Base-by-base conservation (phyloP, 129 eudicot species). In the Helianthus tuberosus region DNA sequence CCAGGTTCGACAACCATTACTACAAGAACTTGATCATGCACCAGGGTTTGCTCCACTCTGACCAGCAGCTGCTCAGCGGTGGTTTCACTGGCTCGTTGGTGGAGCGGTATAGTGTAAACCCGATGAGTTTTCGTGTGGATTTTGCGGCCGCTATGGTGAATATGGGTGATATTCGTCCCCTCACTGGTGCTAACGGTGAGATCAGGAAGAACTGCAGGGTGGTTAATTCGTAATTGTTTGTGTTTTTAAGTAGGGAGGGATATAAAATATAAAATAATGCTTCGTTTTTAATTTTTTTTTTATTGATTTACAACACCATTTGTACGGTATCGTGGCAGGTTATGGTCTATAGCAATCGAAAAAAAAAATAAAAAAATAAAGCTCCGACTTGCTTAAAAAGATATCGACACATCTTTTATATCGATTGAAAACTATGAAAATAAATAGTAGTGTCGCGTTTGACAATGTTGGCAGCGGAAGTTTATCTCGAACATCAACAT, bases 121-220 rank as follows among this genome's bases (percentile, higher is more conserved):
- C 84, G 5, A 11, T 20, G 2, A 72, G 54, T 10, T 84, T 84
- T 35, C 1, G 57, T 4, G 41, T 55, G 0, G 88, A 84, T 72
- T 87, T 87, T 13, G 89, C 66, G 8, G 76, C 80, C 7, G 89
- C 89, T n/a, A 89, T 89, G 88, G 69, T 89, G 35, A 86, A 78
- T 73, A 84, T 89, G 91, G 96, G 88, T 9, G 84, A 89, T 72
- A 83, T 89, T 44, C 58, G 78, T 17, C 91, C 89, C 0, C 88
- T 86, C 52, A 84, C 88, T 1, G 96, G 91, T 2, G 68, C 83
- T 0, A 80, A 52, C 5, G 91, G 96, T 11, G 86, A 89, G 87
- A 84, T 89, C 12, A 76, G 91, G 55, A 74, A 50, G 71, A 77
- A 74, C 2, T 89, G 91, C 69, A 41, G 96, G 79, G 79, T 63